A percentile compares a stretch with the other conserved stretches of the same genome.
These are phyloP conservation scores for Cryptosporidium xiaoi DNA, from an alignment of 169 alveolate species.

Conservation along the genomic window DNA sequence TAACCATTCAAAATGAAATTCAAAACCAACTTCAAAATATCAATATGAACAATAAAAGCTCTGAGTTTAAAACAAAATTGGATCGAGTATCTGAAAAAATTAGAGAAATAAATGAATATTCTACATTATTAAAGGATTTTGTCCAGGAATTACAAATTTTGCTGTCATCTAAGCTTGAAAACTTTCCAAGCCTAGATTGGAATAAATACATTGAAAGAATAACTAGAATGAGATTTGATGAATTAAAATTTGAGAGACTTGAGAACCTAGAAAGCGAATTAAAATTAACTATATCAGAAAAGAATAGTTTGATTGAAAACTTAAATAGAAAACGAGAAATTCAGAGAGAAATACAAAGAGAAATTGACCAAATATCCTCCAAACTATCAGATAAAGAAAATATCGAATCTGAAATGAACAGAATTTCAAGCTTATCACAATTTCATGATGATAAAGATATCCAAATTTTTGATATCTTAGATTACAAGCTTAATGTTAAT, in stretches of 20 bases:
- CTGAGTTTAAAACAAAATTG: conserved; percentile 2
- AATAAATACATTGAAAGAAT: background rate
- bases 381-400: conserved; percentile 1
- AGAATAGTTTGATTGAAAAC: background rate
- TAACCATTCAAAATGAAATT: conserved; percentile 6
- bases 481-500: no score
- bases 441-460: no score
- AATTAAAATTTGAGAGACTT: background rate
- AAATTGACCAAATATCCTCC: conserved; percentile 13
- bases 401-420: conserved; percentile 3
- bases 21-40: background rate
- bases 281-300: background rate
- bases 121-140: conserved; percentile 3
- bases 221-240: background rate
- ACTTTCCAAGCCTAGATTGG: conserved; percentile 15
- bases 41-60: background rate
- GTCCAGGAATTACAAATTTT: background rate
- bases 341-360: background rate
- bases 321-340: background rate
- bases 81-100: conserved; percentile 2
- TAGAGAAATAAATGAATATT: conserved; percentile 13
- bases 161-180: background rate
- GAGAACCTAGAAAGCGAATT: background rate
- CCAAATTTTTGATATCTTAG: no score
- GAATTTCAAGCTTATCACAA: background rate